These are phyloP conservation scores for Aspergillus vadensis DNA, from an alignment of 2,329 filamentous ascomycete genomes.

Conservation along the genomic window DNA sequence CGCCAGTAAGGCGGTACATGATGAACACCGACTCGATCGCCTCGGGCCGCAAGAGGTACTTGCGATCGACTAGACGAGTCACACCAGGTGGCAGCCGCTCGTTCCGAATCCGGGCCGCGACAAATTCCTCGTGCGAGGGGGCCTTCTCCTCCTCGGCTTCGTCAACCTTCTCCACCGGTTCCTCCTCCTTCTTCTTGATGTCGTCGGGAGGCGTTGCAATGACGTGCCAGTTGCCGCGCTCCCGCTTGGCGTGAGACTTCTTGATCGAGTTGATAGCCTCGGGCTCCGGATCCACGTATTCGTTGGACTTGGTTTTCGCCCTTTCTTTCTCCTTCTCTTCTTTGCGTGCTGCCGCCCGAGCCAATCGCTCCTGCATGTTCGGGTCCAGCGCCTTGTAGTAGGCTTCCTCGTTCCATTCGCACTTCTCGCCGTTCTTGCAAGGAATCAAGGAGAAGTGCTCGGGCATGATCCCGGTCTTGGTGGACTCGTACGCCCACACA, in stretches of 20 bases:
- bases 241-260: slow-evolving; percentile 16
- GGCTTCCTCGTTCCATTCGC: slow-evolving; percentile 56
- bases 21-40: slow-evolving; percentile 81
- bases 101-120: slow-evolving; percentile 41
- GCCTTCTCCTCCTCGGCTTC: slow-evolving; percentile 2
- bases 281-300: neutral
- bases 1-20: slow-evolving; percentile 73
- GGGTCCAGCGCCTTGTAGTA: slow-evolving; percentile 52
- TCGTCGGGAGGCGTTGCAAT: slow-evolving; percentile 6
- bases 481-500: slow-evolving; percentile 63
- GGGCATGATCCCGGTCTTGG: slow-evolving; percentile 62
- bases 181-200: neutral
- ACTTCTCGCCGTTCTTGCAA: slow-evolving; percentile 49
- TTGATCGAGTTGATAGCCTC: slow-evolving; percentile 1
- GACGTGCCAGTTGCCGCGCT: slow-evolving; percentile 25
- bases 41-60: slow-evolving; percentile 61
- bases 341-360: slow-evolving; percentile 28
- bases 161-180: slow-evolving; percentile 1
- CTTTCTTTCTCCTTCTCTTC: slow-evolving; percentile 17
- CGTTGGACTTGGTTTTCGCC: neutral
- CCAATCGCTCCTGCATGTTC: slow-evolving; percentile 30
- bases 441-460: slow-evolving; percentile 58
- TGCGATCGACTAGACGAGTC: slow-evolving; percentile 38
- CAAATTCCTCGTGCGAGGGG: slow-evolving; percentile 44
- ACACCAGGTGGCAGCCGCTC: slow-evolving; percentile 48